Conservation (phyloP, 108 stramenopile genomes). For the Nitzschia inconspicua region DNA sequence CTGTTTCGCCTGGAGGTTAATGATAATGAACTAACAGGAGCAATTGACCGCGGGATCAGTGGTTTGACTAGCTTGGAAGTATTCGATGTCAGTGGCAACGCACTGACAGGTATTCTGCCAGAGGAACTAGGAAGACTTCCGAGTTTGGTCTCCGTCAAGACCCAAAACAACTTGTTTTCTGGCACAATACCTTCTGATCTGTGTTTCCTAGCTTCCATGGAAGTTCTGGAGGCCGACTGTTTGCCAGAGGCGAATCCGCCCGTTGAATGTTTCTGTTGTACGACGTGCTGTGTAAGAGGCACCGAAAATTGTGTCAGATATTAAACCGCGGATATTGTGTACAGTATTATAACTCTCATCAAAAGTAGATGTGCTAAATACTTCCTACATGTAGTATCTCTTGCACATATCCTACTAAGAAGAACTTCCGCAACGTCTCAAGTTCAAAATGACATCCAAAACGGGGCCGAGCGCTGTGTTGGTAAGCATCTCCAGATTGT, state of each 20-base stretch:
- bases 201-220: constrained; percentile 19
- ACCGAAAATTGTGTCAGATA: constrained; percentile 3
- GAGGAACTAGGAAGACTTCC: constrained; percentile 1
- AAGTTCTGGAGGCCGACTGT: constrained; percentile 22
- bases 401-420: too few relatives aligned
- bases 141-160: constrained; percentile 3
- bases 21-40: constrained; percentile 2
- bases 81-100: constrained; percentile 14
- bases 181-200: constrained; percentile 10
- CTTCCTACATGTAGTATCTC: too few relatives aligned
- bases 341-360: too few relatives aligned
- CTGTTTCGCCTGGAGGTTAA: constrained; percentile 23
- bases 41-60: neutral
- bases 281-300: constrained; percentile 16
- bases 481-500: too few relatives aligned
- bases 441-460: too few relatives aligned
- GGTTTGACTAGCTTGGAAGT: constrained; percentile 18
- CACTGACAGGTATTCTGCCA: constrained; percentile 17
- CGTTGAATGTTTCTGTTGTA: constrained; percentile 24
- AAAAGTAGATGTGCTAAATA: too few relatives aligned
- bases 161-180: constrained; percentile 19
- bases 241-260: neutral
- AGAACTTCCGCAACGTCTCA: too few relatives aligned
- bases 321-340: too few relatives aligned
- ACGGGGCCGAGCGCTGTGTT: too few relatives aligned